These are phyloP conservation scores for Zymoseptoria ardabiliae DNA, from an alignment of 2,329 filamentous ascomycete species.

Conservation along the genomic window DNA sequence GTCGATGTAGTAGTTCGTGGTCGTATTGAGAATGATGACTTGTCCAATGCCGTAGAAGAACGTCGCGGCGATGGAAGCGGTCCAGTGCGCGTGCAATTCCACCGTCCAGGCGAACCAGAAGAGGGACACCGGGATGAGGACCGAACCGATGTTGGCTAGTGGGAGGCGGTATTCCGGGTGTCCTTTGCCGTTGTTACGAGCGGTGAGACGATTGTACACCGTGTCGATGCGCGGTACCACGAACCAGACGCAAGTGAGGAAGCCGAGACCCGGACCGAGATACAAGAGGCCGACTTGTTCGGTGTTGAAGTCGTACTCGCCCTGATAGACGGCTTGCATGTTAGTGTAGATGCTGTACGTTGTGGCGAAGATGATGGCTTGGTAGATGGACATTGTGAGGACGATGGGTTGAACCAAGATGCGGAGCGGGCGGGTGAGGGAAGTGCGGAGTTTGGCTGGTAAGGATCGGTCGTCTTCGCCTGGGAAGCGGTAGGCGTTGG, in stretches of 20 bases:
- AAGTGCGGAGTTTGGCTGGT: conserved; percentile 30
- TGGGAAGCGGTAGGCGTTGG: conserved; percentile 36
- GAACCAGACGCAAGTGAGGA: conserved; percentile 40
- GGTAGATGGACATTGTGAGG: conserved; percentile 39
- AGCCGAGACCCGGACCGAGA: conserved; percentile 39
- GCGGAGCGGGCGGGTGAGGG: conserved; percentile 34
- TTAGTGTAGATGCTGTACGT: conserved; percentile 44
- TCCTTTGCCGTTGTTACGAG: conserved; percentile 34
- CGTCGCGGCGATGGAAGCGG: conserved; percentile 34
- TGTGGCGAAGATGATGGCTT: conserved; percentile 42
- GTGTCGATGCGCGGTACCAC: conserved; percentile 42
- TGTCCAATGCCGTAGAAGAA: conserved; percentile 46
- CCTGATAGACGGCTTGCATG: conserved; percentile 40
- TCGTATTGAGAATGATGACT: conserved; percentile 46
- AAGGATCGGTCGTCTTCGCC: conserved; percentile 37
- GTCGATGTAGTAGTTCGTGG: conserved; percentile 51
- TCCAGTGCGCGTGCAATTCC: conserved; percentile 36
- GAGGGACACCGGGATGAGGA: conserved; percentile 37
- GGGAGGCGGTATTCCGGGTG: conserved; percentile 40
- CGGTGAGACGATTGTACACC: conserved; percentile 40
- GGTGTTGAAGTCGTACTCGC: conserved; percentile 39
- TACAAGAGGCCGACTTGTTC: conserved; percentile 42
- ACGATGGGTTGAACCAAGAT: conserved; percentile 43
- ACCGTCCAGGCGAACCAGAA: conserved; percentile 43
- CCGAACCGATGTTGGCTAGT: conserved; percentile 39